Conservation (phyloP, 2,329 filamentous ascomycete genomes). For the Pestalotiopsis sp. region DNA sequence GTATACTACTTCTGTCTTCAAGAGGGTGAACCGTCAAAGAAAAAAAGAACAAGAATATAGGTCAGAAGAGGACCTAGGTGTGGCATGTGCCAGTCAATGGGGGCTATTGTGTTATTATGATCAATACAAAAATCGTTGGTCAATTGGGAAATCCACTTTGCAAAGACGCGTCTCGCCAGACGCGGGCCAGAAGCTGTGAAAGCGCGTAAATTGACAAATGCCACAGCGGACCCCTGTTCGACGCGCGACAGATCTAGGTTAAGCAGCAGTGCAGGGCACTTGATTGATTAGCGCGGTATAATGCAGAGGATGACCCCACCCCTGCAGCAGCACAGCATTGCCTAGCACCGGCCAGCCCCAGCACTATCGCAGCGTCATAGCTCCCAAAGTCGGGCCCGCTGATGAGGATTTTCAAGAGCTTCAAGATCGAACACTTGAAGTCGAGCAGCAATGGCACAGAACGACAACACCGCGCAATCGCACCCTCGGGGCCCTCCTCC, state of each 20-base stretch:
- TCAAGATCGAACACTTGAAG: conserved; percentile 16
- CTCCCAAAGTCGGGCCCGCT: not conserved
- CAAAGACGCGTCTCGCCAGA: conserved; percentile 7
- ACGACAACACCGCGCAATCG: conserved; percentile 23
- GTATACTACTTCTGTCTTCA: not conserved
- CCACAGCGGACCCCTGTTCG: not conserved
- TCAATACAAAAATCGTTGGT: conserved; percentile 4
- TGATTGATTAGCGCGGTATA: not conserved
- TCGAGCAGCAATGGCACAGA: conserved; percentile 30
- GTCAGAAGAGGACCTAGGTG: not conserved
- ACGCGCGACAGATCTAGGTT: not conserved
- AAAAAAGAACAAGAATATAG: not conserved
- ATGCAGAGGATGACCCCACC: not conserved
- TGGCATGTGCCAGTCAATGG: not conserved
- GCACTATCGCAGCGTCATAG: conserved; percentile 13
- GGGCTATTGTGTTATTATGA: conserved; percentile 4
- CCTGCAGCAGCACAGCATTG: not conserved
- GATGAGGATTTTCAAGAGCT: conserved; percentile 1
- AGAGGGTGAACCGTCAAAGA: not conserved
- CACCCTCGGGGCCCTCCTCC: conserved; percentile 32
- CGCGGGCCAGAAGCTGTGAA: not conserved
- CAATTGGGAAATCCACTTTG: conserved; percentile 1
- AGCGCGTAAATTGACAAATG: conserved; percentile 7
- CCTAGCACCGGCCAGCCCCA: not conserved
- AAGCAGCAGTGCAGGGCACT: not conserved